These are phyloP conservation scores for Paecilomyces formosus DNA, from an alignment of 2,329 filamentous ascomycete genomes.

Conservation along the genomic window DNA sequence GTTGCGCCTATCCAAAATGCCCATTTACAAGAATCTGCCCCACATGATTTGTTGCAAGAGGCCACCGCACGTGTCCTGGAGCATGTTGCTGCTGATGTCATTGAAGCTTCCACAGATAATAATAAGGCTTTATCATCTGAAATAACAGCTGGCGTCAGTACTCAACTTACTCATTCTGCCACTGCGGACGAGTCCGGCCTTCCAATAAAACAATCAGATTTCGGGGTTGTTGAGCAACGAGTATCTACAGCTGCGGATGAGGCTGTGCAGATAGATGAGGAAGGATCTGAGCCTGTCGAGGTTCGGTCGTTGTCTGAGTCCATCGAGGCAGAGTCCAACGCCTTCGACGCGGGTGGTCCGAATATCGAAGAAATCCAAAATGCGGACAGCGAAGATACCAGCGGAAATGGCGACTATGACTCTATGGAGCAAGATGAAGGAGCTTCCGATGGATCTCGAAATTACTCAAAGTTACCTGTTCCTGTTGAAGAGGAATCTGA, in stretches of 20 bases:
- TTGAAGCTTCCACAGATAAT: not conserved
- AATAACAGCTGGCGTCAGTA: not conserved
- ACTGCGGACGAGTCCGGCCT: not conserved
- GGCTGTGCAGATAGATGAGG: not conserved
- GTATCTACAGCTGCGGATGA: not conserved
- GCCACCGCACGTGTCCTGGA: not conserved
- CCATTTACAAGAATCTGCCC: not conserved
- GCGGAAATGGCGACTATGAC: not conserved
- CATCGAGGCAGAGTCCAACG: not conserved
- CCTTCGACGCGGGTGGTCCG: not conserved
- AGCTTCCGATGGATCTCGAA: not conserved
- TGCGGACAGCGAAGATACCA: slow-evolving; percentile 1
- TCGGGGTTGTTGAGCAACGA: not conserved
- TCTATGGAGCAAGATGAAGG: slow-evolving; percentile 1
- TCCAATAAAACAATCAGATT: not conserved
- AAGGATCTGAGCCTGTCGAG: not conserved
- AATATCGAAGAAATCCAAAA: not conserved
- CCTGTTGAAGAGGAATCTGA: slow-evolving; percentile 3
- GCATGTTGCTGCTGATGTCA: not conserved
- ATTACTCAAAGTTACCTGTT: not conserved
- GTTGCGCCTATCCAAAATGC: not conserved
- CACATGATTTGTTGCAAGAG: not conserved
- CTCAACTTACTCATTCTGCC: not conserved
- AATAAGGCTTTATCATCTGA: not conserved
- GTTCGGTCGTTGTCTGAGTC: not conserved